Base-by-base conservation (phyloP, 1,139 yeast species). In the Hyphopichia khmerensis region DNA sequence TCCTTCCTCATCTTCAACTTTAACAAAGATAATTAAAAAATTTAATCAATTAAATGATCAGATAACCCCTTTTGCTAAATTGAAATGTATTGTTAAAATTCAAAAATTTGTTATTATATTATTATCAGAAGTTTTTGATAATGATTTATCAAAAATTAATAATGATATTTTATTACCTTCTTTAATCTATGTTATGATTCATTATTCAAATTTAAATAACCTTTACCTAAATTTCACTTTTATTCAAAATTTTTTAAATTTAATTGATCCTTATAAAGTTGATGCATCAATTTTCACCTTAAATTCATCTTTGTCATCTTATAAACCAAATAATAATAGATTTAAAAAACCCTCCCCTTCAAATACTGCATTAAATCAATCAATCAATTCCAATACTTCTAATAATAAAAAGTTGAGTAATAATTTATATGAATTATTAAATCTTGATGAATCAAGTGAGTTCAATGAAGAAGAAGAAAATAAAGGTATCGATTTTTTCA, bases 151-250 rank as follows among this genome's bases (percentile, higher is more conserved):
- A 10, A 52, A 63, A 34, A 61, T 72, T 37, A 69, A 63, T 51
- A 72, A 70, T 50, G 78, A 72, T 46, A 50, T 69, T 19, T 53
- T 72, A 35, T 59, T 72, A 33, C 78, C 77, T 2, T 53, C 67
- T 2, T 57, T 72, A 43, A 72, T 72, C 24, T 69, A 67, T 48
- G 52, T 69, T 40, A 51, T 70, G 27, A 60, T 72, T 19, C 59
- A 65, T 46, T 56, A 59, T 42, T 9, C 38, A 55, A 47, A 33
- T 17, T 33, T 27, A 21, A 40, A 48, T 18, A 72, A 71, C 18
- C 55, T 72, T 33, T 65, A 62, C 46, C 60, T 72, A 46, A 68
- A 68, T 47, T 67, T 72, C 50, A 53, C 59, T 18, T 72, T 69
- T 45, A 64, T 71, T 42, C 65, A 64, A 45, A 64, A 68, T 47